These are phyloP conservation scores for Panus rudis DNA, from an alignment of 768 basidiomycete species.

Conservation along the genomic window DNA sequence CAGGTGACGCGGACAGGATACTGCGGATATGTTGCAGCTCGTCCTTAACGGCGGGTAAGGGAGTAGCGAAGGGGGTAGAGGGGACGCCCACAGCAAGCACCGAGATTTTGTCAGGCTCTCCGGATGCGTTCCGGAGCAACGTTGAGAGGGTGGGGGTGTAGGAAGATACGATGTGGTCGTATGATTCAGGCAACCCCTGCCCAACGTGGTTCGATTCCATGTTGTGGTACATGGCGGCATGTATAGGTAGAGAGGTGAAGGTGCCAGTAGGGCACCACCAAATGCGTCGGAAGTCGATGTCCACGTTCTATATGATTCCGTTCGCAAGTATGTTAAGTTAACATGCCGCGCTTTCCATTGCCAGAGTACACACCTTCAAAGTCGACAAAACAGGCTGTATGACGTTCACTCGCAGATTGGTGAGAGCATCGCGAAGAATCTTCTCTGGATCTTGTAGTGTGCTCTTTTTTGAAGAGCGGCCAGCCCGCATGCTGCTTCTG, in stretches of 20 bases:
- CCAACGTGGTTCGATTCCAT: neutral
- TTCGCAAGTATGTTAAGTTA: no score
- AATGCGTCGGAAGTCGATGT: neutral
- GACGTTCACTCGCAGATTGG: conserved; percentile 2
- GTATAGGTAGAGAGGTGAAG: conserved; percentile 25
- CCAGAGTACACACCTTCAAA: no score
- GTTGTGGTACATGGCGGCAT: conserved; percentile 26
- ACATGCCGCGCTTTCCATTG: no score
- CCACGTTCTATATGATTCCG: no score
- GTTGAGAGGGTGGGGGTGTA: conserved; percentile 24
- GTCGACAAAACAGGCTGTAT: conserved; percentile 6
- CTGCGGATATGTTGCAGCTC: conserved; percentile 4
- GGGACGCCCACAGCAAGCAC: neutral
- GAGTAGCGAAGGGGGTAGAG: conserved; percentile 2
- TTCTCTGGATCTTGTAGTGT: neutral
- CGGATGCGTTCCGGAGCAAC: conserved; percentile 12
- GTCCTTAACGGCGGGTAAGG: conserved; percentile 4
- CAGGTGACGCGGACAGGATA: neutral
- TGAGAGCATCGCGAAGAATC: neutral
- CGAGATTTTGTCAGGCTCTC: neutral
- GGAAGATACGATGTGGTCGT: conserved; percentile 22
- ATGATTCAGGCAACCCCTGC: conserved; percentile 6
- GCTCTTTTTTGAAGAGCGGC: neutral
- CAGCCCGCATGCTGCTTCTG: neutral
- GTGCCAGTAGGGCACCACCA: conserved; percentile 27